These are phyloP conservation scores for Fraxinus paxiana DNA, from an alignment of 305 asterid species.

Conservation along the genomic window DNA sequence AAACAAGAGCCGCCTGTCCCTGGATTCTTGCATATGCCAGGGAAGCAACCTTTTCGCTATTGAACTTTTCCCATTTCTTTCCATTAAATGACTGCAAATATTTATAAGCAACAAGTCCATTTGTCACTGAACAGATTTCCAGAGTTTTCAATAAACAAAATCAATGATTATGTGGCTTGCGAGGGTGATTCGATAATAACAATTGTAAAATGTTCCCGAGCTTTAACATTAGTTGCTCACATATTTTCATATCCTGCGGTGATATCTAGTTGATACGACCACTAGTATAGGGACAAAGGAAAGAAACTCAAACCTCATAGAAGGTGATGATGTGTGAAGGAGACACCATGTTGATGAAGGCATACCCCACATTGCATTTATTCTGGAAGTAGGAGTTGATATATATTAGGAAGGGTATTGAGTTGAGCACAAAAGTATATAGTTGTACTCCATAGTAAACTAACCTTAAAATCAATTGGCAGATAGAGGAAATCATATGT, in stretches of 20 bases:
- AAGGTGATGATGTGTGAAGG: slow-evolving; percentile 74
- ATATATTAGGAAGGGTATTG: background rate
- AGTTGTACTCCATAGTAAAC: background rate
- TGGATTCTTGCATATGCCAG: slow-evolving; percentile 82
- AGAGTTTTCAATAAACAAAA: background rate
- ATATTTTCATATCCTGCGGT: background rate
- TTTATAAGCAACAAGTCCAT: background rate
- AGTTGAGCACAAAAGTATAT: slow-evolving; percentile 7
- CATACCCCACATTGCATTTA: slow-evolving; percentile 23
- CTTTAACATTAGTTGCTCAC: background rate
- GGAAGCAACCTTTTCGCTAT: slow-evolving; percentile 87
- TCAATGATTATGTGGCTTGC: background rate
- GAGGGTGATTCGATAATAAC: background rate
- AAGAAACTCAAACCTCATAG: slow-evolving; percentile 49
- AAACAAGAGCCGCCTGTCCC: slow-evolving; percentile 68
- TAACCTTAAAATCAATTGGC: slow-evolving; percentile 96
- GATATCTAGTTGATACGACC: background rate
- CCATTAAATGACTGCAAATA: slow-evolving; percentile 71
- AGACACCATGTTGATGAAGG: slow-evolving; percentile 91
- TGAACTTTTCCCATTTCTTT: slow-evolving; percentile 90
- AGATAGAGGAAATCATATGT: slow-evolving; percentile 87
- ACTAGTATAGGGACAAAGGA: background rate
- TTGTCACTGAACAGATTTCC: background rate
- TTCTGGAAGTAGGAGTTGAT: slow-evolving; percentile 10
- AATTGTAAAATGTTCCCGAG: background rate